phyloP scores from a whole-genome alignment of 306 rosid species.

The Lablab purpureus region DNA sequence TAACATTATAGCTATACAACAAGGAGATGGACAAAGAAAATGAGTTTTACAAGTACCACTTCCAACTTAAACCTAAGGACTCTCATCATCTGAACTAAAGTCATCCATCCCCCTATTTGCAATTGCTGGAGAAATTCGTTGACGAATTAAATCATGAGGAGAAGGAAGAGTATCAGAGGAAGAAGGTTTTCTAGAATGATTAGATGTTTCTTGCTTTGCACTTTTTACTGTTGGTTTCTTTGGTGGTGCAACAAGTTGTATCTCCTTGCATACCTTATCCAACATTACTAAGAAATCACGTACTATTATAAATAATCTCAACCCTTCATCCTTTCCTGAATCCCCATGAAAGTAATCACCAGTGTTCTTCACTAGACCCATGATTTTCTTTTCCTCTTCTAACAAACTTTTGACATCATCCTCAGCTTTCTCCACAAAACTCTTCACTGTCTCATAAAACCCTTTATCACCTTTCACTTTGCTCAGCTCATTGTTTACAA shows the following conservation, averaged over 20 bases:
- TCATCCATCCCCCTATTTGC: conserved; percentile 63
- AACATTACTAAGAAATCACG: conserved; percentile 87
- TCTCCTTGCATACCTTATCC: conserved; percentile 84
- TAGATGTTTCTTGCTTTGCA: conserved; percentile 54
- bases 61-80: conserved; percentile 60
- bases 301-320: conserved; percentile 75
- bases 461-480: conserved; percentile 50
- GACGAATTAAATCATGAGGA: conserved; percentile 55
- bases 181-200: conserved; percentile 42
- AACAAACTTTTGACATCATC: conserved; percentile 58
- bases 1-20: conserved; percentile 33
- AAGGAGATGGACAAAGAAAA: conserved; percentile 36
- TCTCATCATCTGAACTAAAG: conserved; percentile 89
- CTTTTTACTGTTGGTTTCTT: conserved; percentile 25
- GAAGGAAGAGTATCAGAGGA: conserved; percentile 53
- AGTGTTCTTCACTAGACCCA: conserved; percentile 83
- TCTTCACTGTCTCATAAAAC: conserved; percentile 60
- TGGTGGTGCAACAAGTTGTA: conserved; percentile 48
- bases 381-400: conserved; percentile 84
- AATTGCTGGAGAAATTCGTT: conserved; percentile 66
- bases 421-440: conserved; percentile 79
- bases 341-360: conserved; percentile 97
- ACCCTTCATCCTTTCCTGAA: conserved; percentile 88
- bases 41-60: conserved; percentile 42
- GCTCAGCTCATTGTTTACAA: conserved; percentile 60